Evolutionary conservation across 2,329 filamentous ascomycete species (phyloP).

Genomic region (Lachnellula subtilissima): DNA sequence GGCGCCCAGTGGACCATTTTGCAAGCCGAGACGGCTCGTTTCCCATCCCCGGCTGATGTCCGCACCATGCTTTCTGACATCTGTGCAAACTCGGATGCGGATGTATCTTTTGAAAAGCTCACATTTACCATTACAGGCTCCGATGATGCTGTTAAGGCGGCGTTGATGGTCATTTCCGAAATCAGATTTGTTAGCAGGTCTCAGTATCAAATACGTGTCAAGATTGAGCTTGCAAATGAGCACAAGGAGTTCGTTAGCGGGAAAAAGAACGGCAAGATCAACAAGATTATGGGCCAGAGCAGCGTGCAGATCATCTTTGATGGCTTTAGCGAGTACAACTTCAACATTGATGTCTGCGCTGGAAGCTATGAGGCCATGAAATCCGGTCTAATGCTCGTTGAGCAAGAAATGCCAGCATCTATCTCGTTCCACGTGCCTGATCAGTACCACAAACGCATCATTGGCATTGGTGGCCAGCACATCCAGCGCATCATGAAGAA

Average conservation of each 20-base stretch:
- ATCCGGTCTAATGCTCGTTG: conserved; percentile 84
- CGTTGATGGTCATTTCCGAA: conserved; percentile 89
- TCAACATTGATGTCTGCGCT: conserved; percentile 97
- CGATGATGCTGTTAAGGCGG: conserved; percentile 91
- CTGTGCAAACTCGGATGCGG: conserved; percentile 91
- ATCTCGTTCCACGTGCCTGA: conserved; percentile 99
- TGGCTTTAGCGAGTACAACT: conserved; percentile 99
- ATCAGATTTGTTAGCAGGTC: conserved; percentile 83
- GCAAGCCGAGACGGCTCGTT: conserved; percentile 60
- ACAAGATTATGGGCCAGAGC: conserved; percentile 99
- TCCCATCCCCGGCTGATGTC: conserved; percentile 64
- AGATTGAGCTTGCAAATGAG: conserved; percentile 97
- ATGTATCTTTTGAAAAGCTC: conserved; percentile 90
- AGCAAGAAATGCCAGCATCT: conserved; percentile 98
- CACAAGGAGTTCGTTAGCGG: conserved; percentile 99
- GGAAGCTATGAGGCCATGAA: conserved; percentile 91
- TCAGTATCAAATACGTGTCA: conserved; percentile 91
- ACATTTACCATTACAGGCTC: conserved; percentile 93
- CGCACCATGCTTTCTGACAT: conserved; percentile 92
- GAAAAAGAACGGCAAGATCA: conserved; percentile 99
- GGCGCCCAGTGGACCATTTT: conserved; percentile 94
- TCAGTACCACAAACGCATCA: conserved; percentile 99
- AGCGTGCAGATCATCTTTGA: conserved; percentile 99
- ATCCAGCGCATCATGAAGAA: conserved; percentile 99
- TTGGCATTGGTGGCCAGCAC: conserved; percentile 95